Conservation (phyloP, 1,139 yeast genomes). For the Hansenula lynferdii region DNA sequence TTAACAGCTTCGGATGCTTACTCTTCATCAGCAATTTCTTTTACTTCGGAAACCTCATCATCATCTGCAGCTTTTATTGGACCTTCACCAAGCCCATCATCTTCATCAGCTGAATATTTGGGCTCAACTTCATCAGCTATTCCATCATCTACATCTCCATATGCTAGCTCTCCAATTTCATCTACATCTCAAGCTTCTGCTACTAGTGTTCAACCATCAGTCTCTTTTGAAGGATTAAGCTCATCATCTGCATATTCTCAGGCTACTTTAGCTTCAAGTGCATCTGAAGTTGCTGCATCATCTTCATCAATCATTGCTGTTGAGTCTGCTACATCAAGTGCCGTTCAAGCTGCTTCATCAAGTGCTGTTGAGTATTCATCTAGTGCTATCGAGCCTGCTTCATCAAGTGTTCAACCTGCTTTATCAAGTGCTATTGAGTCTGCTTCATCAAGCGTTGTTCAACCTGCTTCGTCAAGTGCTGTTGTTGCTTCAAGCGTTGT, state of each 20-base stretch:
- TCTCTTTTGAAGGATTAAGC: too few species aligned
- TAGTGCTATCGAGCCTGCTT: not conserved
- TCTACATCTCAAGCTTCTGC: too few species aligned
- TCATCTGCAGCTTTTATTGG: not conserved
- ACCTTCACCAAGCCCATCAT: not conserved
- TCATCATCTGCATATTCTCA: too few species aligned
- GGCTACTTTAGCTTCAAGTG: too few species aligned
- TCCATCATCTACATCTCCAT: not conserved
- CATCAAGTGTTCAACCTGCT: not conserved
- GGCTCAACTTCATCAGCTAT: not conserved
- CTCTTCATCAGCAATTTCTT: not conserved
- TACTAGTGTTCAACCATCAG: too few species aligned
- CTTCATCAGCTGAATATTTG: not conserved
- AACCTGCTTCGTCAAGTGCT: slow-evolving; percentile 6
- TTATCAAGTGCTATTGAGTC: not conserved
- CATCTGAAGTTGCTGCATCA: not conserved
- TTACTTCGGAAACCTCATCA: not conserved
- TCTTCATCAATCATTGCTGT: not conserved
- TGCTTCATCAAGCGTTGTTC: too few species aligned
- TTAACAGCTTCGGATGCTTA: too few species aligned
- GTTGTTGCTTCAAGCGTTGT: not conserved
- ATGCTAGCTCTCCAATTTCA: not conserved
- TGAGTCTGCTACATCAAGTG: too few species aligned
- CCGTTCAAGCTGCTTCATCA: not conserved
- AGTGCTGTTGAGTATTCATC: not conserved